Evolutionary conservation across 2,329 filamentous ascomycete genomes (phyloP).

Genomic region (Phyllosticta citriasiana): DNA sequence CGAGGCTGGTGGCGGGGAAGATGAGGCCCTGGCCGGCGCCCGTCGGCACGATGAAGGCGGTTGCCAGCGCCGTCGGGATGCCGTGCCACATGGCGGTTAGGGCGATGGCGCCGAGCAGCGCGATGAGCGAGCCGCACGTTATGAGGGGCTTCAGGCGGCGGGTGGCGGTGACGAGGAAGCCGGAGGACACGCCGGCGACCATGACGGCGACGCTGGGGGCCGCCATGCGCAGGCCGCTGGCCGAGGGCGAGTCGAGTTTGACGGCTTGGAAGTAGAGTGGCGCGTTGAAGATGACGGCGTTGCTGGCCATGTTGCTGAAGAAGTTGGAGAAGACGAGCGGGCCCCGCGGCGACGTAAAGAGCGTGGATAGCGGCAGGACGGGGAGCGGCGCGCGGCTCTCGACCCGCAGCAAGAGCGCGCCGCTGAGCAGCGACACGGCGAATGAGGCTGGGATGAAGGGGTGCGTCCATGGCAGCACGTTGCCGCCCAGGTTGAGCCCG

Average conservation of each 20-base stretch:
- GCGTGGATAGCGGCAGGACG: constrained; percentile 40
- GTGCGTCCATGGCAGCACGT: constrained; percentile 41
- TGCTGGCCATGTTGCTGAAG: constrained; percentile 39
- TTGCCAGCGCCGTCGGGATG: constrained; percentile 32
- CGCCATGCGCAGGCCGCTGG: constrained; percentile 62
- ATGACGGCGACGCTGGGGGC: constrained; percentile 46
- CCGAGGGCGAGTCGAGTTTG: constrained; percentile 50
- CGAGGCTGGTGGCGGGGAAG: constrained; percentile 33
- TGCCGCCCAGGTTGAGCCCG: constrained; percentile 44
- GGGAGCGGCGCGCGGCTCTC: constrained; percentile 29
- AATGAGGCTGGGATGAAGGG: constrained; percentile 41
- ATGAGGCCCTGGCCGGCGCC: constrained; percentile 33
- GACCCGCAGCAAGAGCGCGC: constrained; percentile 33
- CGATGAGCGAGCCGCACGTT: constrained; percentile 26
- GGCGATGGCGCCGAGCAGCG: constrained; percentile 28
- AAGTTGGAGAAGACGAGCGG: constrained; percentile 44
- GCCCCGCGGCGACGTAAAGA: constrained; percentile 37
- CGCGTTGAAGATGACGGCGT: constrained; percentile 56
- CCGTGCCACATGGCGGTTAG: constrained; percentile 27
- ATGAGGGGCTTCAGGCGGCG: constrained; percentile 34
- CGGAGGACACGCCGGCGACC: constrained; percentile 30
- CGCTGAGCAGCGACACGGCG: constrained; percentile 28
- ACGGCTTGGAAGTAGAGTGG: constrained; percentile 55
- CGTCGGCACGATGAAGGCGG: constrained; percentile 29
- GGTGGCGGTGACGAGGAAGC: constrained; percentile 35